phyloP scores from a whole-genome alignment of 805 yeast genomes.

The Barnettozyma salicaria region DNA sequence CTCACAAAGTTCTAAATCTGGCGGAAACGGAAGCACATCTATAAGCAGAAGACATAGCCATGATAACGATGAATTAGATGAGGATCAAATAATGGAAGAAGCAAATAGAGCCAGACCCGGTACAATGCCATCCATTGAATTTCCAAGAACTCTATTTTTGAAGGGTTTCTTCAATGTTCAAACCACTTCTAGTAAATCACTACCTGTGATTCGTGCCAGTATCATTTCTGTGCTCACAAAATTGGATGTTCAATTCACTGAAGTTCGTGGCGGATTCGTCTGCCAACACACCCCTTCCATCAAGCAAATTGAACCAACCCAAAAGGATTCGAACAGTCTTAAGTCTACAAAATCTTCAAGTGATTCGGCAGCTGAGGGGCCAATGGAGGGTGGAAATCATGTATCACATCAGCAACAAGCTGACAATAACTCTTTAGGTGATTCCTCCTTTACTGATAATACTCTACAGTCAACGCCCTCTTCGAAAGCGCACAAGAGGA shows the following conservation, averaged over 20 bases:
- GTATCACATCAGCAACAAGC: constrained; percentile 10
- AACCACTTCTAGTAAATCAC: constrained; percentile 87
- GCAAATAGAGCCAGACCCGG: constrained; percentile 61
- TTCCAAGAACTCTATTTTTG: constrained; percentile 82
- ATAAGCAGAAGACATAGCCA: constrained; percentile 6
- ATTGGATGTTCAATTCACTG: constrained; percentile 75
- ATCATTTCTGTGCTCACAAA: constrained; percentile 70
- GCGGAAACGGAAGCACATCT: background rate
- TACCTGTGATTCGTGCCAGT: constrained; percentile 81
- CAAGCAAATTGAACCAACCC: constrained; percentile 5
- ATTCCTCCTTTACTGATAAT: constrained; percentile 15
- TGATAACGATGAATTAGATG: constrained; percentile 32
- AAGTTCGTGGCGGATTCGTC: constrained; percentile 89
- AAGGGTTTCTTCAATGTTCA: constrained; percentile 94
- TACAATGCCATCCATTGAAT: constrained; percentile 90
- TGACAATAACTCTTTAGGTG: constrained; percentile 14
- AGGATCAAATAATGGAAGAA: constrained; percentile 41
- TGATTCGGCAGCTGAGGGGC: constrained; percentile 13
- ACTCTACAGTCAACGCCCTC: constrained; percentile 22
- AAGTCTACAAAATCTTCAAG: constrained; percentile 14
- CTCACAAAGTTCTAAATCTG: constrained; percentile 15
- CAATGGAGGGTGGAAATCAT: constrained; percentile 1
- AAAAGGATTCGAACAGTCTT: constrained; percentile 6
- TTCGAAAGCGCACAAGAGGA: constrained; percentile 46
- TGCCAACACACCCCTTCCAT: constrained; percentile 63